phyloP scores from a whole-genome alignment of 225 moss, liverwort and hornwort species.

The Physcomitrellopsis africana region DNA sequence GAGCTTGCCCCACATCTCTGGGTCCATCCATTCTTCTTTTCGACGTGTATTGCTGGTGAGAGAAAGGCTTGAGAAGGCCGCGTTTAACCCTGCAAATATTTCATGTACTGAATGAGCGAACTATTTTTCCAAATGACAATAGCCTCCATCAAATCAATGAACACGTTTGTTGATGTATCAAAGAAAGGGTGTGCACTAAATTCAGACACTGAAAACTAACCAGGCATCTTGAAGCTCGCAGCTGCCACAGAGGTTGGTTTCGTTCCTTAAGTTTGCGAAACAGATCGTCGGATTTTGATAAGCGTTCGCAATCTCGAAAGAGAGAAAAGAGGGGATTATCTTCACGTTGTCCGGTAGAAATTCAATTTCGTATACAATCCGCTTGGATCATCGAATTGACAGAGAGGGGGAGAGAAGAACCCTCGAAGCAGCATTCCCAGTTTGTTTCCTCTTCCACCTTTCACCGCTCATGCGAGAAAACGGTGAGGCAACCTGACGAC shows the following conservation, averaged over 20 bases:
- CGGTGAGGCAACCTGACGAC: too few species aligned
- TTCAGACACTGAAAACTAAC: conserved; percentile 1
- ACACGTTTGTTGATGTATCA: too few species aligned
- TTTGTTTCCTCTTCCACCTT: neutral
- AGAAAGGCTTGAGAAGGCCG: conserved; percentile 54
- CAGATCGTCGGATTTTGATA: too few species aligned
- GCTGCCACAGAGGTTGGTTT: neutral
- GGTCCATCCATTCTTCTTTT: conserved; percentile 63
- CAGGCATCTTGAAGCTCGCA: conserved; percentile 42
- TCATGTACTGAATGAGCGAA: neutral
- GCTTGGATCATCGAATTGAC: conserved; percentile 53
- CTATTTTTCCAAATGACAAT: too few species aligned
- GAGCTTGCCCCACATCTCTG: conserved; percentile 44
- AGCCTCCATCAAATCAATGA: neutral
- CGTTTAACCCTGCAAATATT: conserved; percentile 44
- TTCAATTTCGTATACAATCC: conserved; percentile 5
- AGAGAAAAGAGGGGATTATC: too few species aligned
- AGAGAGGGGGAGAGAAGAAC: conserved; percentile 50
- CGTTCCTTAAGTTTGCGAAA: too few species aligned
- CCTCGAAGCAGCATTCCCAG: conserved; percentile 57
- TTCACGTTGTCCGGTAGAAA: too few species aligned
- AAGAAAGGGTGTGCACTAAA: too few species aligned
- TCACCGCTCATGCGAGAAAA: too few species aligned
- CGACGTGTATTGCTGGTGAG: conserved; percentile 50
- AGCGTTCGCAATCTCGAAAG: too few species aligned